Base-by-base conservation (phyloP, 495 filamentous ascomycete species). In the Saxispiralis lemnorum region DNA sequence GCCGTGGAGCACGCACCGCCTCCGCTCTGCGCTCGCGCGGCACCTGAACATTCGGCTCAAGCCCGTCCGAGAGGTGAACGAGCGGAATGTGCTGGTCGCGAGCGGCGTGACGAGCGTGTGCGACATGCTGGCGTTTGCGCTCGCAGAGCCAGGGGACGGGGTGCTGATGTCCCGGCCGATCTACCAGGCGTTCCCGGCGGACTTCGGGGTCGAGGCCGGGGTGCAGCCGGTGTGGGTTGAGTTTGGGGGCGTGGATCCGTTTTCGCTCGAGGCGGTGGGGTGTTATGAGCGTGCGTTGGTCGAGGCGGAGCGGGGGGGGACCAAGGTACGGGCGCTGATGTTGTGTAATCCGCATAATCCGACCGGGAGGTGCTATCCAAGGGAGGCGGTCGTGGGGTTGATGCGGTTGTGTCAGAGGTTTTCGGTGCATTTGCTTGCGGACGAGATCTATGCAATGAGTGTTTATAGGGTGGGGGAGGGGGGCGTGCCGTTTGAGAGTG, bases 401-500 rank as follows among this genome's bases (percentile, higher is more conserved):
- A 51, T 51, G 48, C 18, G 18, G 3, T 34, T 51, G 6, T 51
- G 48, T 20, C 16, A 40, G 12, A 47, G 31, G 38, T 28, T 43
- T 28, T 9, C 31, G 12, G 10, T 51, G 4, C 48, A 51, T 43
- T 39, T 47, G 7, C n/a, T 51, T n/a, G 18, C n/a, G 7, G 48
- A 51, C 17, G 48, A 51, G 47, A 47, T 51, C 28, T 51, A 51
- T 34, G 48, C 48, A 0, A 52, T 75, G 14, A 72, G 68, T 0
- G 58, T 70, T 0, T 79, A 64, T 47, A 51, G 64, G 7, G 64
- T 63, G 18, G 52, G 61, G 3, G 54, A 61, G 21, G 51, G 58
- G 0, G 55, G 59, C 11, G 51, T 61, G 4, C 34, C 44, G 0
- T 81, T 81, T 49, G 57, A 60, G n/a, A 75, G 70, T 1, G 63